These are phyloP conservation scores for Pythium sukuiense DNA, from an alignment of 352 stramenopile genomes.

Conservation along the genomic window DNA sequence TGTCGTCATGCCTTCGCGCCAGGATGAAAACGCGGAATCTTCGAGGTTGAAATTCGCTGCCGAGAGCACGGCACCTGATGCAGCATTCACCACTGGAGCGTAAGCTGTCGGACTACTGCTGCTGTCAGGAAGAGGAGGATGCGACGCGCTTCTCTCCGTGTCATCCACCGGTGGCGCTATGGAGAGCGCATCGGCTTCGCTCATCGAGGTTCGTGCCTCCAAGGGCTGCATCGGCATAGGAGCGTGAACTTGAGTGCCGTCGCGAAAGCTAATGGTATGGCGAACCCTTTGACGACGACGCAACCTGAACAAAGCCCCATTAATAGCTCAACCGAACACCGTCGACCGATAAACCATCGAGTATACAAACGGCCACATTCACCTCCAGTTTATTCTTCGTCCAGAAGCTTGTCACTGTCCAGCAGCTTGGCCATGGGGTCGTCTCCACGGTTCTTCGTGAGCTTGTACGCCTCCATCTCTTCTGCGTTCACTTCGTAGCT, in stretches of 20 bases:
- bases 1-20: conserved; percentile 38
- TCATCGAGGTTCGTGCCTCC: neutral
- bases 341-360: neutral
- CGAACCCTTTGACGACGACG: neutral
- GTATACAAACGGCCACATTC: neutral
- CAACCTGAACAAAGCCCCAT: neutral
- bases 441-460: conserved; percentile 84
- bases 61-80: conserved; percentile 2
- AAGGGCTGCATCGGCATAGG: neutral
- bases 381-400: conserved; percentile 24
- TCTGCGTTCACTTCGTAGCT: conserved; percentile 91
- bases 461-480: conserved; percentile 96
- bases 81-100: neutral
- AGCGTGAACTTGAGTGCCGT: neutral
- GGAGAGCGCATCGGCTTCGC: neutral
- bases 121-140: neutral
- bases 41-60: conserved; percentile 14
- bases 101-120: neutral
- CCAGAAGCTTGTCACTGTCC: conserved; percentile 44
- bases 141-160: neutral
- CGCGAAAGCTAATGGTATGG: neutral
- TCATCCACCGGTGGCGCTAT: neutral
- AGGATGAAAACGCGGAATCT: conserved; percentile 34
- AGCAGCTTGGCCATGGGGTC: conserved; percentile 95
- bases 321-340: neutral